Evolutionary conservation across 2,329 filamentous ascomycete genomes (phyloP).

Genomic region (Neofusicoccum umdonicola): DNA sequence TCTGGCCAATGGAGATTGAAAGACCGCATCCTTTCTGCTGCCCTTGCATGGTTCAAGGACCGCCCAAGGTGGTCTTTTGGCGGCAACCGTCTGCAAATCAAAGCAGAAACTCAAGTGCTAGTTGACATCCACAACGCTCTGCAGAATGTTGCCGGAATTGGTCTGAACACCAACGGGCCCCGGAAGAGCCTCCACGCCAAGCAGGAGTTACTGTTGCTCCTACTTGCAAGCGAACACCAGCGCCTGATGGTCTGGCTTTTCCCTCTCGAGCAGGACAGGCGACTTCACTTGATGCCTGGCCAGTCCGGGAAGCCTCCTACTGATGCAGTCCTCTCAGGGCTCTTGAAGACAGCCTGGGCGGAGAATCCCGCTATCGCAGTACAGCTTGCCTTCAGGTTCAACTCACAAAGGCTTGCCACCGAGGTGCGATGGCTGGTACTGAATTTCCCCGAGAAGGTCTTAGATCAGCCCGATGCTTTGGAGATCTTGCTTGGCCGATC

Average conservation of each 20-base stretch:
- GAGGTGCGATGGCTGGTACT: slow-evolving; percentile 80
- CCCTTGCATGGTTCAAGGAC: slow-evolving; percentile 76
- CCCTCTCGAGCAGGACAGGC: slow-evolving; percentile 67
- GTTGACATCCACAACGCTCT: slow-evolving; percentile 70
- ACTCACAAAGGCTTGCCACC: slow-evolving; percentile 66
- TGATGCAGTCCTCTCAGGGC: slow-evolving; percentile 54
- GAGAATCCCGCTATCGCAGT: slow-evolving; percentile 86
- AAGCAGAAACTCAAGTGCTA: slow-evolving; percentile 83
- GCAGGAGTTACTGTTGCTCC: slow-evolving; percentile 74
- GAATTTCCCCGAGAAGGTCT: slow-evolving; percentile 78
- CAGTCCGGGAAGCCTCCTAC: slow-evolving; percentile 41
- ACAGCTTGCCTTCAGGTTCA: slow-evolving; percentile 76
- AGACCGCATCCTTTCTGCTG: slow-evolving; percentile 83
- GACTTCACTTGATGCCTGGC: slow-evolving; percentile 49
- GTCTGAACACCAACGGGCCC: slow-evolving; percentile 45
- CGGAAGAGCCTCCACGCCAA: slow-evolving; percentile 71
- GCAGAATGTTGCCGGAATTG: slow-evolving; percentile 62
- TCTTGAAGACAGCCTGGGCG: slow-evolving; percentile 81
- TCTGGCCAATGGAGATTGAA: slow-evolving; percentile 78
- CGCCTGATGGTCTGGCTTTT: slow-evolving; percentile 87
- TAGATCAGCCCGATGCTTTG: slow-evolving; percentile 78
- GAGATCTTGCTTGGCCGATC: slow-evolving; percentile 75
- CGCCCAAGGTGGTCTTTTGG: slow-evolving; percentile 81
- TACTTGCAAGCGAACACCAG: slow-evolving; percentile 81
- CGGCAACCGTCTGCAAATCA: slow-evolving; percentile 87